Evolutionary conservation across 225 moss, liverwort and hornwort species (phyloP), one percentile per base, ranked within the genome.

Genomic region (Pleurozium schreberi): DNA sequence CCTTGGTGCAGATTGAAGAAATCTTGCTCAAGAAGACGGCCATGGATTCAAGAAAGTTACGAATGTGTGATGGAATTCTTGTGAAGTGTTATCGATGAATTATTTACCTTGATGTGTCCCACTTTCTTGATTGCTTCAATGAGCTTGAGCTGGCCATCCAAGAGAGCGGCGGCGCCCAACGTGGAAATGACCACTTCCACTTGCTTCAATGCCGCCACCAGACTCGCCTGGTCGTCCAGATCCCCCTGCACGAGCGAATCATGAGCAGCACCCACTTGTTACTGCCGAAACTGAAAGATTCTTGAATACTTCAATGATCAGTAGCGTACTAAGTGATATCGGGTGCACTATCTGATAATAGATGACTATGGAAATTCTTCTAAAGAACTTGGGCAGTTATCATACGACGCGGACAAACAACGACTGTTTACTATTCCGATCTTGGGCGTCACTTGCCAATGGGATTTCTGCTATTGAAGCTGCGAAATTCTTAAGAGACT

Each of bases 111-210:
- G 73, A 91, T 91, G 80, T 89, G 78, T 36, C 91, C 91, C 17
- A 52, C 87, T 84, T 91, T 53, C 78, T 89, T 87, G 73, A 91
- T 91, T 8, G 91, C 91, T 73, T 87, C 83, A 65, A 91, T 87
- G 14, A 91, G 86, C 36, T 87, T 89, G 65, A 91, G 89, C 87
- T 91, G 91, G 47, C 91, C 87, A 71, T 91, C 89, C 83, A 87
- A 55, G 38, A 91, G 10, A 23, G n/a, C 91, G 17, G 26, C 18
- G n/a, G 36, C 0, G 80, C 80, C 80, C 34, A 89, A 22, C 7
- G 42, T 18, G 31, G 91, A 91, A 11, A 91, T 71, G 45, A 91
- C 91, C 42, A 91, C 65, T 28, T 91, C 91, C 58, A 91, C 91
- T 40, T 91, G 86, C 60, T 89, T 89, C 89, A 91, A 45, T 34